Conservation (phyloP, 2,329 filamentous ascomycete genomes). For the Hysterium pulicare region DNA sequence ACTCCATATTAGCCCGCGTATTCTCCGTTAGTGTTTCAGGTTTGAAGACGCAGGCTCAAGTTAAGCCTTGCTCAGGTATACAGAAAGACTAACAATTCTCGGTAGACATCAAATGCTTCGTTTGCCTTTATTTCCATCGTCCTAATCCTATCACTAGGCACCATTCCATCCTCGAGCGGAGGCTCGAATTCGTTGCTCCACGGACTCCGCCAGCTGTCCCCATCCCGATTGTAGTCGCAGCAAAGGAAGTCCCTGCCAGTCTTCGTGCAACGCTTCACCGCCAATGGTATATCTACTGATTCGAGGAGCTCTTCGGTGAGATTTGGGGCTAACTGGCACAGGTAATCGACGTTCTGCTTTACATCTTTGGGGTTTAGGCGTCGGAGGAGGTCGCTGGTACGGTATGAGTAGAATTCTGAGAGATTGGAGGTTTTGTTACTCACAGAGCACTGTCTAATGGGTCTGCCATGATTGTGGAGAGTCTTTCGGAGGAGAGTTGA, state of each 20-base stretch:
- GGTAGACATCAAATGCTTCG: constrained; percentile 93
- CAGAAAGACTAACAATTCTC: constrained; percentile 65
- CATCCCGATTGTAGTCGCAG: constrained; percentile 99
- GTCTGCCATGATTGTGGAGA: constrained; percentile 29
- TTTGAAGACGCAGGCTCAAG: no score
- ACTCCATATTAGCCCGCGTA: constrained; percentile 19
- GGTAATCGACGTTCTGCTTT: constrained; percentile 78
- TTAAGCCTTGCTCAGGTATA: no score
- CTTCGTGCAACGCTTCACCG: constrained; percentile 79
- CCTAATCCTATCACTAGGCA: constrained; percentile 84
- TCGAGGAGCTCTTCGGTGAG: constrained; percentile 97
- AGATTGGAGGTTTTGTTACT: constrained; percentile 28
- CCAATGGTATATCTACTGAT: constrained; percentile 93
- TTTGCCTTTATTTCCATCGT: constrained; percentile 94
- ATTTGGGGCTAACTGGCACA: constrained; percentile 84
- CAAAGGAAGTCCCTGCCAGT: constrained; percentile 93
- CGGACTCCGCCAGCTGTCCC: constrained; percentile 95
- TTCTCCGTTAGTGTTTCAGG: no score
- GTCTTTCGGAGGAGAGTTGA: background rate
- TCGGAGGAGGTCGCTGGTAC: constrained; percentile 85
- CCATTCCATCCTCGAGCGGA: constrained; percentile 68
- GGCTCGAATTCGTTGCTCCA: constrained; percentile 99
- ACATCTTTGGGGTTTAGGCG: constrained; percentile 95
- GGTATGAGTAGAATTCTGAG: constrained; percentile 9
- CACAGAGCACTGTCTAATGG: constrained; percentile 69